Base-by-base conservation (phyloP, 2,329 filamentous ascomycete species). In the Aureobasidium subglaciale region DNA sequence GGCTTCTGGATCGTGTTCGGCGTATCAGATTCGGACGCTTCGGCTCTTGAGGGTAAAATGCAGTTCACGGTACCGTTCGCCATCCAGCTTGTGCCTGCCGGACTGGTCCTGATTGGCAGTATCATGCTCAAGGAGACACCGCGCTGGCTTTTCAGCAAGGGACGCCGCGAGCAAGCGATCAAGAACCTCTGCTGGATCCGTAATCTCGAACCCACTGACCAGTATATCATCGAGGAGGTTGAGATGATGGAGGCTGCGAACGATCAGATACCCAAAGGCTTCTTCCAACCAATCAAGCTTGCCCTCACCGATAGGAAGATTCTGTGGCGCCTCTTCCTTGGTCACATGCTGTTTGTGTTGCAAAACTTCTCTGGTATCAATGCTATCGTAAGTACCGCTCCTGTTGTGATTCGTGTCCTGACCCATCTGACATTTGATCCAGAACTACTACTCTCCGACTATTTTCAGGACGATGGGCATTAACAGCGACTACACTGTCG, bases 191-290 rank as follows among this genome's bases (percentile, higher is more conserved):
- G 78, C 74, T 87, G 83, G 82, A 81, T 88, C 60, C 77, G 83
- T 34, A 79, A 83, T 48, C 76, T 86, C 1, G 67, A 73, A 8
- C 65, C 71, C 0, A 73, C 77, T 6, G 77, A 87, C 59, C 70
- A 81, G 15, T 90, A 90, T 66, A 85, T 91, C 58, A 71, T 85
- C 1, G 86, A 91, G 66, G 88, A 91, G 68, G 75, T 91, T 22
- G 76, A 78, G 56, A 84, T 79, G 60, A 85, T 91, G 59, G 86
- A 90, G 49, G 76, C 79, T n/a, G 85, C 87, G 10, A 73, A 90
- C 16, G 84, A 88, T 59, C 72, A 81, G 18, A 32, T 57, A 7
- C 55, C 58, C 2, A 40, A 43, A 6, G 58, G 58, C 42, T 59
- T 59, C 50, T 55, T 57, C 27, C 42, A 55, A 37, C 58, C 58